phyloP scores from a whole-genome alignment of 129 eudicot species.

The Heracleum sosnowskyi region DNA sequence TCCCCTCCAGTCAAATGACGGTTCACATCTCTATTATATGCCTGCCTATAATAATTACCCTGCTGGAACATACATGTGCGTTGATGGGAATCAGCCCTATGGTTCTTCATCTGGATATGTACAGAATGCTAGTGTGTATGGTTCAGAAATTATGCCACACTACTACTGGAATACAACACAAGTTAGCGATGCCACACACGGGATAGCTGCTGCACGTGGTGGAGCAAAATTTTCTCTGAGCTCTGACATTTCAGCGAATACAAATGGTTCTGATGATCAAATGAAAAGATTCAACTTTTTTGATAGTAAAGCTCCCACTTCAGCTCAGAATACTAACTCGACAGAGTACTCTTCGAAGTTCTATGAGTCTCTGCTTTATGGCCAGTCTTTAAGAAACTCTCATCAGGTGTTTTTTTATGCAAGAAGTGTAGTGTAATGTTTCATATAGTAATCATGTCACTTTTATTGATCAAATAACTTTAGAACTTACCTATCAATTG shows the following conservation, averaged over 20 bases:
- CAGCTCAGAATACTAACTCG: conserved; percentile 28
- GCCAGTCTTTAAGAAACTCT: conserved; percentile 36
- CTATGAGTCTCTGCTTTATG: conserved; percentile 31
- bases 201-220: conserved; percentile 22
- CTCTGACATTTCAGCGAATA: conserved; percentile 33
- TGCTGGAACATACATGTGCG: conserved; percentile 35
- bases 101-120: conserved; percentile 37
- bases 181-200: conserved; percentile 28
- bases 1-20: conserved; percentile 26
- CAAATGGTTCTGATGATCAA: conserved; percentile 26
- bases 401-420: conserved; percentile 36
- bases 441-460: not conserved
- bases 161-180: conserved; percentile 46
- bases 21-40: conserved; percentile 45
- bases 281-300: conserved; percentile 23
- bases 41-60: conserved; percentile 47
- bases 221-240: conserved; percentile 28
- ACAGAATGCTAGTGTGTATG: conserved; percentile 28
- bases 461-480: not conserved
- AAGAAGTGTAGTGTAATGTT: not conserved
- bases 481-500: not conserved
- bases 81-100: conserved; percentile 50
- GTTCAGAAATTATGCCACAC: conserved; percentile 47
- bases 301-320: conserved; percentile 18
- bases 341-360: conserved; percentile 28